Evolutionary conservation across 306 rosid species (phyloP).

Genomic region (Sesbania bispinosa): DNA sequence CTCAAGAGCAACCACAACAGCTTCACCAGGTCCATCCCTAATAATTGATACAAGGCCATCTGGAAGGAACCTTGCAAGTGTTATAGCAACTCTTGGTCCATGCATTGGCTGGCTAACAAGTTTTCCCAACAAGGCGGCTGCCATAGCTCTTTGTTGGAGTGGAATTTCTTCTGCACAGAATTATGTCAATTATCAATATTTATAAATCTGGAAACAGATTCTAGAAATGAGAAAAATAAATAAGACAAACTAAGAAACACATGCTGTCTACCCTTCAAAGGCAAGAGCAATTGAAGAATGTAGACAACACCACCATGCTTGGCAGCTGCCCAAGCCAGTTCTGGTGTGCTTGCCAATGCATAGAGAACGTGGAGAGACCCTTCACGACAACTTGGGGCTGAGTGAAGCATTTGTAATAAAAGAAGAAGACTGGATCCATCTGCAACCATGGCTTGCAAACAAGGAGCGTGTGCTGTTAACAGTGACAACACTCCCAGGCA

Average conservation of each 20-base stretch:
- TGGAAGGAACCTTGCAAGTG: constrained; percentile 92
- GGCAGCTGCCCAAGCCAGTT: constrained; percentile 99
- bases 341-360: constrained; percentile 95
- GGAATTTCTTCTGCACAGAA: constrained; percentile 78
- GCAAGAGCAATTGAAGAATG: constrained; percentile 93
- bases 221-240: not conserved
- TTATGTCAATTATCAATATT: constrained; percentile 23
- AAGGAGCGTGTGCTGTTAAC: constrained; percentile 91
- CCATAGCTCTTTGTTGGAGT: constrained; percentile 92
- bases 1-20: constrained; percentile 84
- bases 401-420: constrained; percentile 92
- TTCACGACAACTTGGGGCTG: constrained; percentile 91
- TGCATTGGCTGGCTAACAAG: constrained; percentile 99
- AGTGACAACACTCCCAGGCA: constrained; percentile 88
- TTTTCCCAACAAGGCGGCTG: constrained; percentile 95
- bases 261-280: constrained; percentile 68
- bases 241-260: constrained; percentile 9
- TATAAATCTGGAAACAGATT: not conserved
- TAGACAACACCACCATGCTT: constrained; percentile 98
- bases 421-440: constrained; percentile 97
- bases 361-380: constrained; percentile 98
- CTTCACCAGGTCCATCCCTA: constrained; percentile 99
- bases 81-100: constrained; percentile 96
- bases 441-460: constrained; percentile 99
- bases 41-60: constrained; percentile 93